A percentile compares a stretch with the other conserved stretches of the same genome.
phyloP scores from a whole-genome alignment of 1,139 yeast genomes.

The Taiozyma sp. region DNA sequence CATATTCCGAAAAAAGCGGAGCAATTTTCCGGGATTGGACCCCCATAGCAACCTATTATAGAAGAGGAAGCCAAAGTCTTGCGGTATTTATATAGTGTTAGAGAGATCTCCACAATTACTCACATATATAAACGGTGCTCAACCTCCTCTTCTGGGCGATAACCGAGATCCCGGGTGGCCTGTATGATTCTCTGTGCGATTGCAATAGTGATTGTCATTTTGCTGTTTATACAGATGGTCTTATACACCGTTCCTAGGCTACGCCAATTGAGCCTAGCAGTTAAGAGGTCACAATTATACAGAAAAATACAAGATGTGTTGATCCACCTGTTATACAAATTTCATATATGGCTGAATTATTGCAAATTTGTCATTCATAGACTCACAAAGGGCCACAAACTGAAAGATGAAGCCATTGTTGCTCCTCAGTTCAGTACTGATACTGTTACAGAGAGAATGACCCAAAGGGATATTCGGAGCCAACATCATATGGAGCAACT shows the following conservation, averaged over 20 bases:
- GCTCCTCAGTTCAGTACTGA: not conserved
- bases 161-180: not conserved
- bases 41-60: no score
- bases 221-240: not conserved
- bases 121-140: not conserved
- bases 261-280: not conserved
- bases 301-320: not conserved
- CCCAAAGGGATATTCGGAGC: not conserved
- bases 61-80: no score
- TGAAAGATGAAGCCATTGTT: not conserved
- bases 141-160: not conserved
- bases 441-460: not conserved
- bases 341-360: not conserved
- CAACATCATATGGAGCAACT: not conserved
- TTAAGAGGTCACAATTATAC: not conserved
- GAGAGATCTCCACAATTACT: not conserved
- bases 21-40: no score
- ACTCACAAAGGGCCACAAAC: not conserved
- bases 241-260: not conserved
- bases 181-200: not conserved
- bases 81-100: not conserved
- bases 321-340: not conserved
- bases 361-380: not conserved
- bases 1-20: not conserved
- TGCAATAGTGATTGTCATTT: not conserved